Evolutionary conservation across 1,139 yeast genomes (phyloP), one percentile per base, ranked within the genome.

Genomic region (Scheffersomyces segobiensis): DNA sequence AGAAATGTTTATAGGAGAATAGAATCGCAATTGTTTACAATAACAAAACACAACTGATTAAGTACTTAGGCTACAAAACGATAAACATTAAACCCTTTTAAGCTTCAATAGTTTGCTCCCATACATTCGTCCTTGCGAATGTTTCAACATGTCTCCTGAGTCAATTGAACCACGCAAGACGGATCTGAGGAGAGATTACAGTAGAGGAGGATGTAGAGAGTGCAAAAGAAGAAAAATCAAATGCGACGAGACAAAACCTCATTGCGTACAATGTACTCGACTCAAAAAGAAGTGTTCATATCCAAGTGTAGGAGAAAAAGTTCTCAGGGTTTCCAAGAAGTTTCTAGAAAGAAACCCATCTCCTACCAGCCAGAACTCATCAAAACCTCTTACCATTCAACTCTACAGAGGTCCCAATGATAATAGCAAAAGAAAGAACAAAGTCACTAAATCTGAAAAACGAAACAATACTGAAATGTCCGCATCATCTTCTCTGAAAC

Each of bases 211-310:
- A 17, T 70, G 74, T 58, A 64, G 67, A 19, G 74, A 70, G 54
- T 70, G 74, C 60, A 70, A 70, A 55, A 68, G 74, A 5, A 64
- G 74, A 18, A 70, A 70, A 60, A 70, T 70, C 60, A 85, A 85
- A 64, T 85, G 89, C 67, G 88, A 84, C 63, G 89, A 85, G 65
- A 73, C 78, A 5, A 83, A 83, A 62, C 89, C 89, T 0, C 66
- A 66, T 21, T 85, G 89, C 61, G 59, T 67, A 47, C 83, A 81
- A 58, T 83, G 87, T 62, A 62, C 69, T 20, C 62, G 72, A n/a
- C 66, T 70, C 20, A 65, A 62, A 49, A 70, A 70, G 55, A 59
- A 55, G 5, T 70, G 74, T 49, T 60, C 63, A 49, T 70, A 70
- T 54, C 68, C 73, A 56, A 32, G 53, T 21, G 62, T 63, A 26